These are phyloP conservation scores for Kentomonas sorsogonicus DNA, from an alignment of 208 protist species.

Conservation along the genomic window DNA sequence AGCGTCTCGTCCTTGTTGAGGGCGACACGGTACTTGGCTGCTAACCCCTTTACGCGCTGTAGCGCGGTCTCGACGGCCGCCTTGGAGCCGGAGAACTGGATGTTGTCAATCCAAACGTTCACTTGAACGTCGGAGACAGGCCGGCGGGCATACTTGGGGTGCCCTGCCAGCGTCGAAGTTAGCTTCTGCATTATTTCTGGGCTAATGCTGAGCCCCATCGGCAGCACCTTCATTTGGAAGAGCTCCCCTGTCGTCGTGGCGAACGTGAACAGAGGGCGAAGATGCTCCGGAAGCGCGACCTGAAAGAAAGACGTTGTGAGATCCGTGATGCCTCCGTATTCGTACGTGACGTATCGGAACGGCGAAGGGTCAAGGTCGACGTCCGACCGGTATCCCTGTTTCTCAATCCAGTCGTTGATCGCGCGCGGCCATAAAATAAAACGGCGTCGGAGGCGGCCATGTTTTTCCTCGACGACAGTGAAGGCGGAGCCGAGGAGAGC, in stretches of 20 bases:
- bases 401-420: slow-evolving; percentile 5
- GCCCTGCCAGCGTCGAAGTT: slow-evolving; percentile 7
- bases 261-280: slow-evolving; percentile 1
- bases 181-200: slow-evolving; percentile 20
- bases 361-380: neutral
- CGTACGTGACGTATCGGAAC: neutral
- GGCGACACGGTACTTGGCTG: neutral
- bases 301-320: slow-evolving; percentile 13
- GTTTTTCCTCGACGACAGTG: slow-evolving; percentile 14
- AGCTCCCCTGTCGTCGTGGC: neutral
- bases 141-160: neutral
- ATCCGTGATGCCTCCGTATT: slow-evolving; percentile 7
- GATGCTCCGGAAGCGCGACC: neutral
- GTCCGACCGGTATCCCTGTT: slow-evolving; percentile 8
- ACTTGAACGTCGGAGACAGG: slow-evolving; percentile 1
- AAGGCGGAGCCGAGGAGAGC: neutral
- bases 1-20: slow-evolving; percentile 12
- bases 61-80: slow-evolving; percentile 8
- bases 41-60: slow-evolving; percentile 2
- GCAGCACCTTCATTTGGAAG: slow-evolving; percentile 14
- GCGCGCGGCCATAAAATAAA: slow-evolving; percentile 12
- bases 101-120: slow-evolving; percentile 22
- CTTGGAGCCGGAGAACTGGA: slow-evolving; percentile 14
- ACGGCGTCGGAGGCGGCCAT: neutral
- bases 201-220: slow-evolving; percentile 18